Percentiles rank a stretch among this genome's conserved stretches.
Conservation (phyloP, 441 rosid genomes). For the Corymbia citriodora region DNA sequence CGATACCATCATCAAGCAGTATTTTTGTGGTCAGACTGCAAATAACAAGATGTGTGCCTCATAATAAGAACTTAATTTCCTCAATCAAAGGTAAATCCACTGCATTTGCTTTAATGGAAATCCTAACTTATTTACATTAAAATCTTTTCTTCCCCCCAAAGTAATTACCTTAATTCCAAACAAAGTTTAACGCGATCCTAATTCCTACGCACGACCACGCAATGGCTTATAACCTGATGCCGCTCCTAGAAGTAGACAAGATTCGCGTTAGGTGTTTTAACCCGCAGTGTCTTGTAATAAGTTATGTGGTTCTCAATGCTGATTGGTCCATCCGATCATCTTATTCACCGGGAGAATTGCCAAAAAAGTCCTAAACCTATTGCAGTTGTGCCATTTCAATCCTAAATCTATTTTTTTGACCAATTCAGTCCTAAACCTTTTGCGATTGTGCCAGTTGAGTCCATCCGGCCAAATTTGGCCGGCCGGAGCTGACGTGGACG, state of each 20-base stretch:
- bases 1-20: no score
- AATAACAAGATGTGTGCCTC: neutral
- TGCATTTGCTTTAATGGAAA: neutral
- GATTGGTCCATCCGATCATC: no score
- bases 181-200: neutral
- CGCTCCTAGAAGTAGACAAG: neutral
- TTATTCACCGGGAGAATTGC: no score
- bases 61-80: neutral
- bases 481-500: no score
- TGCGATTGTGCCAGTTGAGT: no score
- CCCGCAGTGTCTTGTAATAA: neutral
- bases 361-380: no score
- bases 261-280: neutral
- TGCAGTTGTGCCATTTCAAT: no score
- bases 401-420: no score
- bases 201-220: constrained; percentile 30
- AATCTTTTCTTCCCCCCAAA: neutral
- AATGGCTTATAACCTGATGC: neutral
- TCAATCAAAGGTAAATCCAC: neutral
- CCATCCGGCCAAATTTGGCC: no score
- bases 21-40: neutral
- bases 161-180: neutral
- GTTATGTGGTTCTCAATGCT: no score
- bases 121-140: neutral
- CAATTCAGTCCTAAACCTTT: no score